Conservation (phyloP, 768 basidiomycete genomes). For the Arthromyces matolae region DNA sequence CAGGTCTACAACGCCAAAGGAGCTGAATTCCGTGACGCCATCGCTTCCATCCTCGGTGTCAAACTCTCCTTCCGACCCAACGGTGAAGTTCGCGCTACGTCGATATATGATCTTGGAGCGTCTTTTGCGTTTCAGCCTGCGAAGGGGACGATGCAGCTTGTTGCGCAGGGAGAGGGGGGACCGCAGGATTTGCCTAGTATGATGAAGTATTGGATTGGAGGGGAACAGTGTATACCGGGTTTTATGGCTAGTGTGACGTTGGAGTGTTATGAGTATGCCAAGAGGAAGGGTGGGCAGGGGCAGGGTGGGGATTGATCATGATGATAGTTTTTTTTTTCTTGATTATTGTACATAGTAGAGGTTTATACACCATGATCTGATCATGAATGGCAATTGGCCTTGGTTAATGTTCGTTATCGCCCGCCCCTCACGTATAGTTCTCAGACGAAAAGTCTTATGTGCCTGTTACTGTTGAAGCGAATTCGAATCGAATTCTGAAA, state of each 20-base stretch:
- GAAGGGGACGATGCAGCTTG: slow-evolving; percentile 63
- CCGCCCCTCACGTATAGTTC: too few species aligned
- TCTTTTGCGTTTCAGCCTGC: slow-evolving; percentile 83
- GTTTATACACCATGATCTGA: too few species aligned
- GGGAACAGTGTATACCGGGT: slow-evolving; percentile 82
- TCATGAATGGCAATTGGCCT: too few species aligned
- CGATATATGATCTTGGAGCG: slow-evolving; percentile 83
- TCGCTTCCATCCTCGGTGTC: slow-evolving; percentile 85
- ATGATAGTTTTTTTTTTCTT: too few species aligned
- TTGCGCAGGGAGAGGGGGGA: slow-evolving; percentile 70
- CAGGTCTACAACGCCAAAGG: slow-evolving; percentile 84
- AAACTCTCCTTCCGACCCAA: slow-evolving; percentile 91
- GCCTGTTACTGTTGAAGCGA: too few species aligned
- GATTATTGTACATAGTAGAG: too few species aligned
- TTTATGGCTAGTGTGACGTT: slow-evolving; percentile 87
- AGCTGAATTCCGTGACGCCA: slow-evolving; percentile 87
- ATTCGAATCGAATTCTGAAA: too few species aligned
- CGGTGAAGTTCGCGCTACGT: slow-evolving; percentile 85
- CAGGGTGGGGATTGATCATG: too few species aligned
- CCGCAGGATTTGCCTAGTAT: slow-evolving; percentile 71
- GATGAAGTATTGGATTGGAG: slow-evolving; percentile 84
- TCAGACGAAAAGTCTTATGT: too few species aligned
- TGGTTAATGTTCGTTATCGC: too few species aligned
- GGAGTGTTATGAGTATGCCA: slow-evolving; percentile 81
- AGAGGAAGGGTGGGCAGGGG: slow-evolving; percentile 20